These are phyloP conservation scores for Nicotiana otophora DNA, from an alignment of 257 asterid species.

Conservation along the genomic window DNA sequence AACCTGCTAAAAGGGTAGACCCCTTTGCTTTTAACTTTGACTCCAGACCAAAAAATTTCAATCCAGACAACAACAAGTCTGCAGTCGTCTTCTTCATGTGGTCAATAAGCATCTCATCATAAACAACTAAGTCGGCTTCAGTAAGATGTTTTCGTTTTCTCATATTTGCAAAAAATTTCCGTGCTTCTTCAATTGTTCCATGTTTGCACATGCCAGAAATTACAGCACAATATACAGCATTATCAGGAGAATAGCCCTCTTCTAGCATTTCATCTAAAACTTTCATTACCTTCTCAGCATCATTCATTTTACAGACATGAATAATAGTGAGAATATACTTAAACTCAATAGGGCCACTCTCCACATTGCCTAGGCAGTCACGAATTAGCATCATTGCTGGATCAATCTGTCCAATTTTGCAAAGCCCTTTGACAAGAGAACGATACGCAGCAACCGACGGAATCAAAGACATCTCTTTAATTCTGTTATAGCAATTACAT, in stretches of 20 bases:
- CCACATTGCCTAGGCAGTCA: slow-evolving; percentile 66
- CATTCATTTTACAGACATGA: slow-evolving; percentile 66
- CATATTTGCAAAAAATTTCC: slow-evolving; percentile 50
- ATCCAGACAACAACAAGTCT: slow-evolving; percentile 69
- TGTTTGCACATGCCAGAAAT: slow-evolving; percentile 78
- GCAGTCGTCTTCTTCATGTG: slow-evolving; percentile 88
- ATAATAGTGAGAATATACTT: slow-evolving; percentile 65
- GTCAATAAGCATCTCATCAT: slow-evolving; percentile 76
- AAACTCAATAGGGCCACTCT: slow-evolving; percentile 69
- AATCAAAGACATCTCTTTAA: slow-evolving; percentile 45
- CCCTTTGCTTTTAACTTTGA: slow-evolving; percentile 66
- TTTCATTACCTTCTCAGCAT: slow-evolving; percentile 52
- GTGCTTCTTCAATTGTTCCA: slow-evolving; percentile 83
- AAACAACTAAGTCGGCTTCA: slow-evolving; percentile 65
- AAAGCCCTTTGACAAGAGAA: slow-evolving; percentile 66
- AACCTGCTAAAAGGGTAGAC: slow-evolving; percentile 41
- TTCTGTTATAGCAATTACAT: slow-evolving; percentile 56
- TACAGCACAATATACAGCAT: slow-evolving; percentile 43
- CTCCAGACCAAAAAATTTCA: slow-evolving; percentile 85
- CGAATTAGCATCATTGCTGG: slow-evolving; percentile 72
- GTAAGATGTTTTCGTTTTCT: slow-evolving; percentile 43
- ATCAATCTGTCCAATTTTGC: slow-evolving; percentile 59
- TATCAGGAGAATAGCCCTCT: slow-evolving; percentile 43
- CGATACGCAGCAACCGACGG: slow-evolving; percentile 64
- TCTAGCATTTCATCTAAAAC: slow-evolving; percentile 71